Evolutionary conservation across 2,329 filamentous ascomycete species (phyloP).

Genomic region (Aspergillus pseudoglaucus): DNA sequence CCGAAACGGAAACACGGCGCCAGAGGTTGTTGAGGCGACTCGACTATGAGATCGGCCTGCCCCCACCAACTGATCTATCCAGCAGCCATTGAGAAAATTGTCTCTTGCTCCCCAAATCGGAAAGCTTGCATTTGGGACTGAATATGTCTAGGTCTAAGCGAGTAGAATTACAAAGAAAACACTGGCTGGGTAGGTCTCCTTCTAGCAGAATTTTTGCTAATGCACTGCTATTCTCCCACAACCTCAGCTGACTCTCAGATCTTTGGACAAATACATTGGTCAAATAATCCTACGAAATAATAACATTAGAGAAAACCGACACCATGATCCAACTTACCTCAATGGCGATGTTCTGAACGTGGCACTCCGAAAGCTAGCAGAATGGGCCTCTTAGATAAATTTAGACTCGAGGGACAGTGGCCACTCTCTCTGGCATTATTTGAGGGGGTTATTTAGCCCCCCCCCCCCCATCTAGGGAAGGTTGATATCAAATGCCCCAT

Average conservation of each 20-base stretch:
- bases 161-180: neutral
- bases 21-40: neutral
- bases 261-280: neutral
- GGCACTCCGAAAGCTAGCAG: neutral
- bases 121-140: neutral
- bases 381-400: neutral
- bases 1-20: neutral
- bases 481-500: neutral
- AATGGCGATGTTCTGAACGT: neutral
- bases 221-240: neutral
- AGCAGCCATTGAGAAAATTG: neutral
- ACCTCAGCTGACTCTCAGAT: neutral
- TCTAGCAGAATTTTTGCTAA: neutral
- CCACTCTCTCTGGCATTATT: neutral
- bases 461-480: neutral
- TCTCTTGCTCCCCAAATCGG: neutral
- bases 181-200: neutral
- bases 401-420: neutral
- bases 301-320: neutral
- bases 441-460: neutral
- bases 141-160: neutral
- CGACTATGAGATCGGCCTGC: slow-evolving; percentile 1
- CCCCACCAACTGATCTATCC: neutral
- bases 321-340: neutral
- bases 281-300: neutral